Evolutionary conservation across 345 rosid species (phyloP).

Genomic region (Melaleuca quinquenervia): DNA sequence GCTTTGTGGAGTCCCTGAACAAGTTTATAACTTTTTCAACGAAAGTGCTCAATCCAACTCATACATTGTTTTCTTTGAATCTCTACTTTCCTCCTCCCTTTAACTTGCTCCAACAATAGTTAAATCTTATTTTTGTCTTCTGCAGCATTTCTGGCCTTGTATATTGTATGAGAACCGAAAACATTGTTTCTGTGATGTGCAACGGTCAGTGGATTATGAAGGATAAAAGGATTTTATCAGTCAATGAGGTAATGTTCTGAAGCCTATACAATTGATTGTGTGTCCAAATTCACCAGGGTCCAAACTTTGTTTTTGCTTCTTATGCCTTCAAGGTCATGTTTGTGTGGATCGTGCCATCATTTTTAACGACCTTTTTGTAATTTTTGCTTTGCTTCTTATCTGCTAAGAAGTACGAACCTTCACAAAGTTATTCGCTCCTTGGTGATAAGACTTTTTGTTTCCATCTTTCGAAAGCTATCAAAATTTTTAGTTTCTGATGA

Average conservation of each 20-base stretch:
- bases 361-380: neutral
- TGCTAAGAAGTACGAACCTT: neutral
- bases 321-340: neutral
- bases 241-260: constrained; percentile 29
- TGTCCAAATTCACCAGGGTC: neutral
- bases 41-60: neutral
- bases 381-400: neutral
- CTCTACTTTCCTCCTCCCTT: neutral
- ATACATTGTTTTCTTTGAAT: neutral
- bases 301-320: neutral
- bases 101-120: neutral
- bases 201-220: constrained; percentile 69
- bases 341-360: neutral
- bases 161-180: constrained; percentile 60
- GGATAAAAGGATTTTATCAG: constrained; percentile 42
- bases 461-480: neutral
- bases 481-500: neutral
- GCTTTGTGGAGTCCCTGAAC: neutral
- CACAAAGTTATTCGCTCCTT: neutral
- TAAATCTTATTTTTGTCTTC: neutral
- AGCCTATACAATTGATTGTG: neutral
- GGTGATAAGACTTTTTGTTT: neutral
- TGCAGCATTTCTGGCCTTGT: constrained; percentile 57
- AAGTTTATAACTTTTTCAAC: neutral
- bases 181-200: constrained; percentile 55